Base-by-base conservation (phyloP, 2,329 filamentous ascomycete species). In the Plenodomus biglobosus region DNA sequence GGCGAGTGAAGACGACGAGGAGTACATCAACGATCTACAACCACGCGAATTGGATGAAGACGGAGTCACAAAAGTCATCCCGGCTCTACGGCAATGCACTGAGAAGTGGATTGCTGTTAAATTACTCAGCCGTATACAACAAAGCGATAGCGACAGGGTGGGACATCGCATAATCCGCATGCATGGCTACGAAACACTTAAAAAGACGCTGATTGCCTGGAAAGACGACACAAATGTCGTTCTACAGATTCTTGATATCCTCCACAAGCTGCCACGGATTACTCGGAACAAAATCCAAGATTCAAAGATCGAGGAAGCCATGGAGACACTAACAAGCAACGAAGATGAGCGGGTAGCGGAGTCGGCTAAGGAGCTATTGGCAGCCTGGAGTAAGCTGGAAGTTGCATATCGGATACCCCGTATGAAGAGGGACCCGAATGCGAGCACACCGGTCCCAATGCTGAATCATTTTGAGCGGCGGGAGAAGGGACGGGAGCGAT, bases 51-150 rank as follows among this genome's bases (percentile, higher is more conserved):
- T 96, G 50, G 85, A 90, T 57, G 89, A 94, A 64, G 84, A 87
- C 50, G 90, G 88, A 54, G 90, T 95, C 52, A 90, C 87, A 64
- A 95, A 95, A 74, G 90, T 96, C 72, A 96, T 96, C 90, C 92
- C 92, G 19, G 87, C 91, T 44, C 83, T 99, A 50, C 92, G 96
- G 85, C 92, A 96, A 72, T 96, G 90, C 80, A 95, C 96, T 74
- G 94, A 99, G 79, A 96, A 96, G 74, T 99, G 94, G 94, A 96
- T 99, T 72, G 91, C 90, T 2, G 91, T 96, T 74, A 97, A 97
- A 75, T 78, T 99, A 47, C 82, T 99, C 50, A 83, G 86, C 59
- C 92, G 94, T 43, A 91, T 99, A 53, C 90, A 96, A 72, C 82
- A 83, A 35, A 92, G 88, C 67, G 83, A 92, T 40, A 91, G 96